phyloP scores from a whole-genome alignment of 495 filamentous ascomycete species.

The Penicillium lagena region DNA sequence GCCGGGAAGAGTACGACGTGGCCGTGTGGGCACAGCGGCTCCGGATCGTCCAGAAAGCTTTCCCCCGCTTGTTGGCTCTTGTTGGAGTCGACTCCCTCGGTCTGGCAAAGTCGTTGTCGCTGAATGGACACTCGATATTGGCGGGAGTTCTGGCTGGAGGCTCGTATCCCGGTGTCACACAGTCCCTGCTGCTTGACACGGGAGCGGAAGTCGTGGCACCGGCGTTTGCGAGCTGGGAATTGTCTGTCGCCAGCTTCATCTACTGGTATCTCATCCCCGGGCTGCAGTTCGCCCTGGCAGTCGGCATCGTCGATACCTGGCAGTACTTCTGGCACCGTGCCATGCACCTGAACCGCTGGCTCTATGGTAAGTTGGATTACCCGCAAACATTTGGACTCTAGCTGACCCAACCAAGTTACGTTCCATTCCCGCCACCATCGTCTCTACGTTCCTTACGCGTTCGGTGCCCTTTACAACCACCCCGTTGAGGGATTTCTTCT shows the following conservation, averaged over 20 bases:
- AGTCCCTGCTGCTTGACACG: slow-evolving; percentile 25
- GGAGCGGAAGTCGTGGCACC: slow-evolving; percentile 28
- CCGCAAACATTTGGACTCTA: not conserved
- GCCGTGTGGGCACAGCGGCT: slow-evolving; percentile 74
- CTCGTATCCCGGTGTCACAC: slow-evolving; percentile 51
- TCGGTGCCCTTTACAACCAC: slow-evolving; percentile 95
- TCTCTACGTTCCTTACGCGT: slow-evolving; percentile 95
- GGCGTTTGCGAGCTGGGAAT: slow-evolving; percentile 59
- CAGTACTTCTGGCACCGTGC: slow-evolving; percentile 93
- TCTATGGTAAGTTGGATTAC: slow-evolving; percentile 72
- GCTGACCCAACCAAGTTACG: slow-evolving; percentile 39
- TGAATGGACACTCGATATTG: slow-evolving; percentile 51
- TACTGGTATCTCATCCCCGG: slow-evolving; percentile 75
- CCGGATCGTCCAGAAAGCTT: slow-evolving; percentile 58
- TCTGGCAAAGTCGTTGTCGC: slow-evolving; percentile 29
- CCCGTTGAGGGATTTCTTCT: slow-evolving; percentile 84
- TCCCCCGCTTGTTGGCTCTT: slow-evolving; percentile 51
- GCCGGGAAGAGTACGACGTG: slow-evolving; percentile 76
- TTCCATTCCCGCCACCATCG: slow-evolving; percentile 95
- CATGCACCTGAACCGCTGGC: slow-evolving; percentile 94
- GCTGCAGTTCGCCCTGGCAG: slow-evolving; percentile 65
- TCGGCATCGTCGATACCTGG: slow-evolving; percentile 82
- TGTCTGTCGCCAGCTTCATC: slow-evolving; percentile 61
- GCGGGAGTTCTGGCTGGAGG: slow-evolving; percentile 68
- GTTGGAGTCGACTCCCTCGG: slow-evolving; percentile 36